Base-by-base conservation (phyloP, 768 basidiomycete genomes). In the Lyophyllum semitale region DNA sequence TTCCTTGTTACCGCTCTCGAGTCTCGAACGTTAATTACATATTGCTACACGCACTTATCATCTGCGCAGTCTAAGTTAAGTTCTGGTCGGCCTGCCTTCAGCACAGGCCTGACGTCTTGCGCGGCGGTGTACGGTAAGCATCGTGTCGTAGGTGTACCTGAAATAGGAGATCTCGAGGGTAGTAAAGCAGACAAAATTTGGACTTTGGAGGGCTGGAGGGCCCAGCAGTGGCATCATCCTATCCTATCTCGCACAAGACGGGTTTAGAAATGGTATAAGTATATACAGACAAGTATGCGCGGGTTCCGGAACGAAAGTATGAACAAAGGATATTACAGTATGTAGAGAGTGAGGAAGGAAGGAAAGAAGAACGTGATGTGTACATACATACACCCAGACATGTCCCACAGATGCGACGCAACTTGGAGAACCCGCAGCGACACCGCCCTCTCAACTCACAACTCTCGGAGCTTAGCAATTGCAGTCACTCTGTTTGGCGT, bases 401-500 rank as follows among this genome's bases (percentile, higher is more conserved):
- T 49, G 55, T 52, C 42, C 62, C 41, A 52, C 53, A 59, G 46
- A 62, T 62, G 60, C 56, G 42, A 51, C 51, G 62, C 62, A 66
- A 59, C 53, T 53, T 51, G 49, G 53, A 52, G 54, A 56, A 57
- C 55, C 54, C 46, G 55, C 53, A 33, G 55, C 55, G 35, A 43
- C 52, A 35, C 44, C 52, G 38, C 48, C 32, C 51, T 54, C 41
- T 38, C 23, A 22, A 20, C 54, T 37, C 18, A 46, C 32, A 25
- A 51, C 23, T 30, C 22, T 17, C 30, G 35, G 35, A 30, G 35
- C 25, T 61, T 59, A 91, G 71, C 89, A 91, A 71, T 89, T 91
- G 68, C 83, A 82, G 70, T 79, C 72, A 55, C 78, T 75, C 65
- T 83, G 76, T 62, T 78, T 76, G 41, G 78, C 76, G 62, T 79